phyloP scores from a whole-genome alignment of 23 red algal genomes.

The Gracilaria gracilis region DNA sequence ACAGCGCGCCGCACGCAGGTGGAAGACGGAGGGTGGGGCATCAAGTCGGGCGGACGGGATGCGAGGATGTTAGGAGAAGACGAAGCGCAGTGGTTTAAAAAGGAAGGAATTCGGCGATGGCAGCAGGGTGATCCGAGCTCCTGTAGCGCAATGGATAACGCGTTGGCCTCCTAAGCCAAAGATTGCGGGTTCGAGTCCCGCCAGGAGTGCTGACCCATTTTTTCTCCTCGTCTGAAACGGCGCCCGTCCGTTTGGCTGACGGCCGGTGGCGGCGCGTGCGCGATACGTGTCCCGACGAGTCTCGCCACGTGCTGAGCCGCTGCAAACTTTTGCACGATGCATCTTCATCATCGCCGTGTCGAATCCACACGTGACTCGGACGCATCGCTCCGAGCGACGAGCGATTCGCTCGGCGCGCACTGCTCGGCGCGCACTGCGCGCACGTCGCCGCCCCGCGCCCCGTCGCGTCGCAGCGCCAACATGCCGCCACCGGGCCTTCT shows the following conservation, averaged over 20 bases:
- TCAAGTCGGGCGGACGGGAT: no score
- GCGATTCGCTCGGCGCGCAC: neutral
- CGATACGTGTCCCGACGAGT: neutral
- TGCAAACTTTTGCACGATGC: neutral
- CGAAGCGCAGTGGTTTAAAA: neutral
- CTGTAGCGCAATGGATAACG: conserved; percentile 87
- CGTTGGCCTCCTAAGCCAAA: conserved; percentile 86
- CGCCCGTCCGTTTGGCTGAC: neutral
- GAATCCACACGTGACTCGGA: neutral
- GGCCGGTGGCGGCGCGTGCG: no score
- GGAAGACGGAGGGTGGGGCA: no score
- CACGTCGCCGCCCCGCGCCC: neutral
- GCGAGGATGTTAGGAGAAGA: no score
- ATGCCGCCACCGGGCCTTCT: neutral
- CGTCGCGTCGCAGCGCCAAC: neutral
- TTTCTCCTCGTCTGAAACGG: neutral
- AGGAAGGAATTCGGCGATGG: neutral
- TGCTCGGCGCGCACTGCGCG: neutral
- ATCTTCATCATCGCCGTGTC: no score
- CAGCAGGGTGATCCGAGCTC: neutral
- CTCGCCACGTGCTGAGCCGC: neutral
- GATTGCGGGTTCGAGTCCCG: conserved; percentile 86
- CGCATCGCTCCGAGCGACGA: no score
- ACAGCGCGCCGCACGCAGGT: neutral
- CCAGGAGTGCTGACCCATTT: conserved; percentile 52